Evolutionary conservation across 768 basidiomycete species (phyloP).

Genomic region (Rhizopogon salebrosus): DNA sequence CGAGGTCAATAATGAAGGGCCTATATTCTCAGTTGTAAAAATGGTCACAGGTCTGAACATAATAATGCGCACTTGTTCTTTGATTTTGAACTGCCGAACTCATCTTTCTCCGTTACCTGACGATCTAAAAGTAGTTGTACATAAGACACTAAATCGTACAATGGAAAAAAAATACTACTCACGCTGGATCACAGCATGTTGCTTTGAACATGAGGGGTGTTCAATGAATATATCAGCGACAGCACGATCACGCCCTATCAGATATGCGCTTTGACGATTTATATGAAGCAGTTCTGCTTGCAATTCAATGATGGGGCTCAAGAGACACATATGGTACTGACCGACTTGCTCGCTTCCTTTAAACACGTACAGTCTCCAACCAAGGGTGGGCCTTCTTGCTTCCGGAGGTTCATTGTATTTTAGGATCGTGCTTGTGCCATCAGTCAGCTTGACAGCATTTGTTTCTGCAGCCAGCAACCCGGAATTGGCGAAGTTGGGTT

Average conservation of each 20-base stretch:
- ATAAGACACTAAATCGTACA: slow-evolving; percentile 3
- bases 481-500: slow-evolving; percentile 87
- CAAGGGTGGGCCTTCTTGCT: slow-evolving; percentile 83
- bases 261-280: slow-evolving; percentile 89
- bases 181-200: slow-evolving; percentile 97
- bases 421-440: slow-evolving; percentile 78
- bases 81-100: slow-evolving; percentile 76
- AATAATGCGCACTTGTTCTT: slow-evolving; percentile 66
- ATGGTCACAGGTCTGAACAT: slow-evolving; percentile 1
- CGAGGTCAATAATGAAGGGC: slow-evolving; percentile 95
- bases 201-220: slow-evolving; percentile 97
- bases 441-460: slow-evolving; percentile 74
- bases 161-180: slow-evolving; percentile 20
- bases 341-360: slow-evolving; percentile 91
- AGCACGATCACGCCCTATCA: slow-evolving; percentile 83
- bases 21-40: slow-evolving; percentile 34
- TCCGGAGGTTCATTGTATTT: slow-evolving; percentile 99
- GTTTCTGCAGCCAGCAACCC: slow-evolving; percentile 95
- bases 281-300: slow-evolving; percentile 82
- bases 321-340: slow-evolving; percentile 35
- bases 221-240: slow-evolving; percentile 87
- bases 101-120: slow-evolving; percentile 80
- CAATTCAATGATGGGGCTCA: neutral
- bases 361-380: slow-evolving; percentile 97
- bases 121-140: slow-evolving; percentile 47